Percentiles rank a stretch among this genome's conserved stretches.
Evolutionary conservation across 2,329 filamentous ascomycete genomes (phyloP).

Genomic region (Pyricularia pennisetigena): DNA sequence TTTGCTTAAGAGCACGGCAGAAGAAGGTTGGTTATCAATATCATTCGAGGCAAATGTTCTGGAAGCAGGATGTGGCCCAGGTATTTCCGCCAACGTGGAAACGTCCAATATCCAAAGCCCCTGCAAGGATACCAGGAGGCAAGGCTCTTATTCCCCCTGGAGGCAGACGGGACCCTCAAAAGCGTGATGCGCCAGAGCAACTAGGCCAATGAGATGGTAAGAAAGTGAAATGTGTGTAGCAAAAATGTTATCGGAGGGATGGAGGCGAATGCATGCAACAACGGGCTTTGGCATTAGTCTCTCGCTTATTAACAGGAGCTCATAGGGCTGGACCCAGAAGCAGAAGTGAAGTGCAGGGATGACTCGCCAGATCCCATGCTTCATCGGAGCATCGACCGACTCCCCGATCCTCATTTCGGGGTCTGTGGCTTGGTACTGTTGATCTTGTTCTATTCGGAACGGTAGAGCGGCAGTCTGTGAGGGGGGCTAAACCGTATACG

Average conservation of each 20-base stretch:
- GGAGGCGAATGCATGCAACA: neutral
- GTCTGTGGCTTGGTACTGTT: neutral
- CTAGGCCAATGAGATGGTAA: neutral
- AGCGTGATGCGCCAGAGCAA: neutral
- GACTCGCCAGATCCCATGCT: neutral
- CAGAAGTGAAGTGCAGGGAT: neutral
- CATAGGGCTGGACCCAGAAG: neutral
- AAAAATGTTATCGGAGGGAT: neutral
- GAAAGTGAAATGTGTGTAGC: neutral
- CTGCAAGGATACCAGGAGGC: neutral
- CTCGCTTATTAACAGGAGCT: neutral
- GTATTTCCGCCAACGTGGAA: neutral
- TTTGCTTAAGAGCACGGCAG: neutral
- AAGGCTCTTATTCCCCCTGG: neutral
- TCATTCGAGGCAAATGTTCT: neutral
- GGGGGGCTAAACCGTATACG: neutral
- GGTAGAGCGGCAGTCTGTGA: neutral
- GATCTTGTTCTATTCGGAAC: neutral
- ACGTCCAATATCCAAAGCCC: neutral
- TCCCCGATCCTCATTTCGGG: neutral
- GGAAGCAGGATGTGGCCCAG: neutral
- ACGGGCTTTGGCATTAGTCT: neutral
- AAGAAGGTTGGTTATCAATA: neutral
- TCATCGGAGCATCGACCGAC: neutral
- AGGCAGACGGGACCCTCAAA: neutral